Base-by-base conservation (phyloP, 495 filamentous ascomycete genomes). In the Neurospora sp. region DNA sequence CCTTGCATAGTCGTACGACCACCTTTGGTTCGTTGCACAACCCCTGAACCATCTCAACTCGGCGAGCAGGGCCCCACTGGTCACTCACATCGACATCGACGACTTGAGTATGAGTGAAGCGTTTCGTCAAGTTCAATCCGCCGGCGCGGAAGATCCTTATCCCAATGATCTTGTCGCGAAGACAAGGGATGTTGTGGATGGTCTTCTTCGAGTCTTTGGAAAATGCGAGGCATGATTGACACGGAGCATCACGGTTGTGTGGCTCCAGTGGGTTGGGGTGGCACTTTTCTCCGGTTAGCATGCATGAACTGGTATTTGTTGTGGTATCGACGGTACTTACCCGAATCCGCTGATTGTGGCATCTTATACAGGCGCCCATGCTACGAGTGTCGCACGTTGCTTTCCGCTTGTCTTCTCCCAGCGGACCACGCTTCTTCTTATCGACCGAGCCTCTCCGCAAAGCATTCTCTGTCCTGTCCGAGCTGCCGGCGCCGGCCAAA, bases 301-400 rank as follows among this genome's bases (percentile, higher is more conserved):
- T 35, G 53, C 27, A 3, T 35, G 12, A 35, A 37, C 2, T 65
- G 5, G 27, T 35, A 16, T 35, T 65, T 65, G 27, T 9, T 35
- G 14, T 35, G 14, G 6, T 14, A 35, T 72, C n/a, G 41, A 69
- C 5, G 31, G 16, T 12, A 72, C 83, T 74, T 79, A 86, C 84
- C 69, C 76, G 80, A 69, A 83, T 77, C 35, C 81, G 80, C 71
- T 85, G 83, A 72, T 78, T 80, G 39, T 81, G 82, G 70, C 84
- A 86, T 61, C 84, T 81, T 71, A 84, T 74, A 71, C 84, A 86
- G 3, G 83, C 83, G 31, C 80, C 81, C 38, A 80, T 69, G 59
- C 74, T 79, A 42, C 82, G 78, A 3, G 82, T 83, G 31, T 77
- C 80, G 46, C 75, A 78, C 31, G 80, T 81, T 42, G 80, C 75